These are phyloP conservation scores for Pestalotiopsis sp. DNA, from an alignment of 2,329 filamentous ascomycete species.

Conservation along the genomic window DNA sequence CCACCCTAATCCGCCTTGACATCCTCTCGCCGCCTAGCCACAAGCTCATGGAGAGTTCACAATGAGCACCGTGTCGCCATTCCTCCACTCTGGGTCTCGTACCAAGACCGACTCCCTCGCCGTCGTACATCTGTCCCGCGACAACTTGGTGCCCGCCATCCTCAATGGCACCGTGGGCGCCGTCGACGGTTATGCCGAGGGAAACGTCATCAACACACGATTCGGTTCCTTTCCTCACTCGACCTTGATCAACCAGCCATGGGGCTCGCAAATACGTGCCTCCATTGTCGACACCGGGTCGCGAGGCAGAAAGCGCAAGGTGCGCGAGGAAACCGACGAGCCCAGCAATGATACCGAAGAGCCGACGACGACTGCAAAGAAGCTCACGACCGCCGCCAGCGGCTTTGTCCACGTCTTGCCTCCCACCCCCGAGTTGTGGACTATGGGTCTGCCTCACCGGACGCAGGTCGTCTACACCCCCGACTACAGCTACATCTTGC, in stretches of 20 bases:
- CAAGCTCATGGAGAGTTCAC: neutral
- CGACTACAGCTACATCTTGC: slow-evolving; percentile 83
- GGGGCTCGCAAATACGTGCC: slow-evolving; percentile 90
- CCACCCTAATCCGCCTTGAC: neutral
- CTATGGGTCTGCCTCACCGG: slow-evolving; percentile 74
- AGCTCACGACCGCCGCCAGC: slow-evolving; percentile 55
- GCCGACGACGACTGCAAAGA: slow-evolving; percentile 25
- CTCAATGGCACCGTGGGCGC: slow-evolving; percentile 63
- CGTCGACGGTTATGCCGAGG: slow-evolving; percentile 73
- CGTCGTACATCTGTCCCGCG: slow-evolving; percentile 85
- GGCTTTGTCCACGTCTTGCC: slow-evolving; percentile 80
- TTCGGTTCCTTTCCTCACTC: slow-evolving; percentile 90
- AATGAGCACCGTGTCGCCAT: slow-evolving; percentile 65
- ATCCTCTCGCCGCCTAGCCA: neutral
- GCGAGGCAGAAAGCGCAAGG: slow-evolving; percentile 71
- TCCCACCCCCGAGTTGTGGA: slow-evolving; percentile 83
- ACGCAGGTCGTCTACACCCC: slow-evolving; percentile 88
- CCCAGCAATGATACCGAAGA: slow-evolving; percentile 37
- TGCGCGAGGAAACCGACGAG: slow-evolving; percentile 51
- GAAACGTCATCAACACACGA: slow-evolving; percentile 83
- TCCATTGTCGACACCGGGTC: slow-evolving; percentile 90
- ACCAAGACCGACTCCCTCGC: slow-evolving; percentile 71
- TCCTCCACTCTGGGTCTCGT: slow-evolving; percentile 69
- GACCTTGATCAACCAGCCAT: slow-evolving; percentile 75
- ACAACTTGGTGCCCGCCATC: slow-evolving; percentile 78